Evolutionary conservation across 257 asterid genomes (phyloP), one percentile per base, ranked within the genome.

Genomic region (Salvia miltiorrhiza): DNA sequence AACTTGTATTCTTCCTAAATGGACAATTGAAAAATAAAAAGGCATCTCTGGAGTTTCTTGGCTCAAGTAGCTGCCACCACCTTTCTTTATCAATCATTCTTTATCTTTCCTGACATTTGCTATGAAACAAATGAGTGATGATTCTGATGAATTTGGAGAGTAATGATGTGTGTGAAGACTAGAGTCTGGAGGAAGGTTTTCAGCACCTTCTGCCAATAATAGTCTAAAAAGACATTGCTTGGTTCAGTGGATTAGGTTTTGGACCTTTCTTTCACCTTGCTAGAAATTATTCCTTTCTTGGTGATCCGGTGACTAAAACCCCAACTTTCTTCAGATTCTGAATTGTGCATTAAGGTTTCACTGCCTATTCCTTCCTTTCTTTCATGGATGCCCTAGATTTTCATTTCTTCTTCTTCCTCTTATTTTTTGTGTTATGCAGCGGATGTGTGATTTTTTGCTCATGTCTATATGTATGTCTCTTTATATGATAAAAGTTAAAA

Each of bases 231-330:
- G 5, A 14, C 16, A 24, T 63, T 41, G 68, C 54, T 23, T 63
- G 40, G 35, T 41, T 24, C 20, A 14, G 26, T 12, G 40, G 39
- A 40, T 24, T 41, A 23, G 40, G 26, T 23, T 63, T 20, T 63
- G 55, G 40, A 20, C 54, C 68, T 43, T 63, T 63, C 54, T 24
- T 41, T 43, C 39, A 41, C 24, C 68, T 13, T 24, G 1, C 40
- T 24, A 13, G n/a, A 13, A 32, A 41, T 9, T 20, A 70, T 70
- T 43, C 83, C 63, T 63, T 73, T 50, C 63, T 21, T 69, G 23
- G 65, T 28, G 35, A 14, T 63, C 54, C 50, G 50, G 17, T 48
- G 52, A 54, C 53, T 50, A 49, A 49, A 12, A 7, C 9, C 39
- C 58, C 20, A 39, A 9, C n/a, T 52, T 43, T 59, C 61, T 55